Base-by-base conservation (phyloP, 2,329 filamentous ascomycete genomes). In the Lizonia empirigonia region DNA sequence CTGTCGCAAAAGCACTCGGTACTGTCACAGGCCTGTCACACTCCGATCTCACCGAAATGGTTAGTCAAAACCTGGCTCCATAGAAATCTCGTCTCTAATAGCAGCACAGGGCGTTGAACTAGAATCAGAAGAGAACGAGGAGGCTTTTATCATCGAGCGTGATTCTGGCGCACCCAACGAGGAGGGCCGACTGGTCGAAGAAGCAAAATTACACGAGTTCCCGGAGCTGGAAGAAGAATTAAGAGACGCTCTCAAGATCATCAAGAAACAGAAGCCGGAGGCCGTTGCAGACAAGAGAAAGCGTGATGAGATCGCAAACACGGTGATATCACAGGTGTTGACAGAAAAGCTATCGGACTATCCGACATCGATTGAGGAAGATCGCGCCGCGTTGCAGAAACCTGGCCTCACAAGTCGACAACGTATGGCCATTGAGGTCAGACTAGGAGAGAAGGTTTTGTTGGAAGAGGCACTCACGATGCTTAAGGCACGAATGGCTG, bases 101-200 rank as follows among this genome's bases (percentile, higher is more conserved):
- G 1, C 2, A 5, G 26, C 1, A 24, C 7, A 63, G 51, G 53
- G 44, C n/a, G 30, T 26, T 5, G 20, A 49, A 5, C 20, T 48
- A 2, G 52, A 55, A 6, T 23, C 48, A 15, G 54, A 58, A 2
- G 55, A 60, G n/a, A 19, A 60, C 0, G 57, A 60, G 23, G 60
- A 63, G 1, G 55, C 53, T 18, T 62, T 62, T 32, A 39, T 63
- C 6, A 45, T 65, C 18, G 62, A 65, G 38, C 62, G 62, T 18
- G 60, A 65, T 29, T 59, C 62, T 1, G 62, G 62, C 8, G 62
- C 61, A 16, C 62, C 62, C 4, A 49, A 57, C 10, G 52, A 56
- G 5, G 46, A 65, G 44, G 62, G 62, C 2, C 57, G 44, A 2
- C 53, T 65, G 2, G 27, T 50, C 2, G 39, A 60, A 13, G 12